phyloP scores from a whole-genome alignment of 768 basidiomycete genomes.

The Sistotremastrum niveocremeum region DNA sequence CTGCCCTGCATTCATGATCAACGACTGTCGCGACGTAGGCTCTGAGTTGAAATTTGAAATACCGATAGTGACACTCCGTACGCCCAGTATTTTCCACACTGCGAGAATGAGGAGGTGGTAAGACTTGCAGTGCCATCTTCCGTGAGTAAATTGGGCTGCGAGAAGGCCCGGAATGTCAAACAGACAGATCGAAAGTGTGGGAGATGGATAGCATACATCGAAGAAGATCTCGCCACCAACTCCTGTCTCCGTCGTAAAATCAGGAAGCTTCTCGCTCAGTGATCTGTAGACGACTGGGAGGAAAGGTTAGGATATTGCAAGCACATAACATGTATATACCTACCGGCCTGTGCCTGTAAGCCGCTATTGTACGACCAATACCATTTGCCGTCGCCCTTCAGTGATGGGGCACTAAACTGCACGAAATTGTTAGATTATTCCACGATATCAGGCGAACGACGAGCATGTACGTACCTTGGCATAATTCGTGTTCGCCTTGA shows the following conservation, averaged over 20 bases:
- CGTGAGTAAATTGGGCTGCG: constrained; percentile 57
- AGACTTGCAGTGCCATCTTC: constrained; percentile 63
- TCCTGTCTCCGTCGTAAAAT: constrained; percentile 29
- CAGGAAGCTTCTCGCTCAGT: constrained; percentile 37
- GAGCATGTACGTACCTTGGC: constrained; percentile 23
- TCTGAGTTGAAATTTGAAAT: constrained; percentile 13
- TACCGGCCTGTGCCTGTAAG: constrained; percentile 49
- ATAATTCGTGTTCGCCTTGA: constrained; percentile 41
- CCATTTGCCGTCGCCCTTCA: constrained; percentile 57
- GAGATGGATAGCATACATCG: constrained; percentile 33
- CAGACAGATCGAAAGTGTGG: not conserved
- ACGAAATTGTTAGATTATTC: constrained; percentile 1
- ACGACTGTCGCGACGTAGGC: constrained; percentile 1
- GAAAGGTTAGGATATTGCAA: not conserved
- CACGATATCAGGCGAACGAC: not conserved
- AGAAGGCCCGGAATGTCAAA: not conserved
- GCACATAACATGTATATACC: not conserved
- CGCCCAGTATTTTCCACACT: constrained; percentile 56
- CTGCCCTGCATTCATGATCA: constrained; percentile 37
- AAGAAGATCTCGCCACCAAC: constrained; percentile 62
- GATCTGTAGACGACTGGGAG: constrained; percentile 48
- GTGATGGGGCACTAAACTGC: constrained; percentile 48
- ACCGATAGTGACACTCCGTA: constrained; percentile 68
- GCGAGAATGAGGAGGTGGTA: constrained; percentile 44
- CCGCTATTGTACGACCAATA: constrained; percentile 77